These are phyloP conservation scores for Uromyces viciae-fabae DNA, from an alignment of 1,284 basidiomycete species.

Conservation along the genomic window DNA sequence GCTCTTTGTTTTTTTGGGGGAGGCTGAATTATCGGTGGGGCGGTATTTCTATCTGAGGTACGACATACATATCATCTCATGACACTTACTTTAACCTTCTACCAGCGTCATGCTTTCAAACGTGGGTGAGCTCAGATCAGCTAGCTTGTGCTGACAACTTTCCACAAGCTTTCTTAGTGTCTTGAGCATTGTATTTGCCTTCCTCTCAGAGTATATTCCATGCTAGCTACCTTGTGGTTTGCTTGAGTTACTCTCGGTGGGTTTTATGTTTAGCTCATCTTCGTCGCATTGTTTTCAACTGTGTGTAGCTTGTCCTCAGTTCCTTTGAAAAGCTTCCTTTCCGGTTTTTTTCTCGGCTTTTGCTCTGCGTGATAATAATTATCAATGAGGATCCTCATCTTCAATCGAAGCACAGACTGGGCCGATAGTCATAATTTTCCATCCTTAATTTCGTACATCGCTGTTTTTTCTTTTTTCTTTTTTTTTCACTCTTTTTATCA, in stretches of 20 bases:
- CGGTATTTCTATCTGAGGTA: conserved; percentile 19
- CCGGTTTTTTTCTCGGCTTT: not conserved
- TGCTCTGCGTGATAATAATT: conserved; percentile 13
- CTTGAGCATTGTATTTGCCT: not conserved
- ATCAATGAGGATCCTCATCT: too few species aligned
- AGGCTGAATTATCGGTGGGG: conserved; percentile 17
- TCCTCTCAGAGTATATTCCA: conserved; percentile 28
- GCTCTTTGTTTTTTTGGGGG: not conserved
- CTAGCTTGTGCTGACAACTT: conserved; percentile 21
- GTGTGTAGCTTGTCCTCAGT: not conserved
- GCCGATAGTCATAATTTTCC: conserved; percentile 41
- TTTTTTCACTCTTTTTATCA: conserved; percentile 21
- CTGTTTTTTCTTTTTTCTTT: conserved; percentile 3
- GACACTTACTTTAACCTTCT: conserved; percentile 26
- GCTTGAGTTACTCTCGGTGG: conserved; percentile 18
- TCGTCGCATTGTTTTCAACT: not conserved
- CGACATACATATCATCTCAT: conserved; percentile 24
- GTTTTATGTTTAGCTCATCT: conserved; percentile 15
- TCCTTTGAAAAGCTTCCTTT: not conserved
- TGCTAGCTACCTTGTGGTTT: conserved; percentile 16
- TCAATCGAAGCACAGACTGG: conserved; percentile 25
- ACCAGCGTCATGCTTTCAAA: conserved; percentile 31
- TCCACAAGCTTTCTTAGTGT: conserved; percentile 12
- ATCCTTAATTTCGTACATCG: conserved; percentile 37
- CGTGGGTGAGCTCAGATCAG: conserved; percentile 36